Base-by-base conservation (phyloP, 371 early-diverging fungal genomes). In the Catenaria anguillulae region DNA sequence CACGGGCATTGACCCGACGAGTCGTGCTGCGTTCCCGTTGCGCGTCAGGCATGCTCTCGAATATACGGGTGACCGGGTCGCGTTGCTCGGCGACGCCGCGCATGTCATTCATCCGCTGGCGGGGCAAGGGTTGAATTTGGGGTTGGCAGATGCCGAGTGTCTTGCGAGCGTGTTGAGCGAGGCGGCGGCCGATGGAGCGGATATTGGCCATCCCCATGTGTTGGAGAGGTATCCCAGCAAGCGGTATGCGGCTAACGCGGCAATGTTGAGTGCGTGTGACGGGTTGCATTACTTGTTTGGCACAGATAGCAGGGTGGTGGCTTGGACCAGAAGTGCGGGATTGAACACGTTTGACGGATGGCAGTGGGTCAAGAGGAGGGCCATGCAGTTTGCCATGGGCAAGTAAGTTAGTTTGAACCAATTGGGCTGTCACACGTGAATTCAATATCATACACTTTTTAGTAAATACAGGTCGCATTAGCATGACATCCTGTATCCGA, bases 91-190 rank as follows among this genome's bases (percentile, higher is more conserved):
- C 0, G 97, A 97, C 71, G 95, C 97, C 13, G 97, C 97, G n/a
- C 97, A 97, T 67, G 79, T 89, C 0, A 83, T 92, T 42, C 97
- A 97, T 66, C 97, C 97, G 24, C 76, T 97, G 63, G 97, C 96
- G 8, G 97, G 97, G 0, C 97, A 93, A 73, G 97, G 97, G 15
- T 71, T 97, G 46, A 96, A 96, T 70, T 81, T 93, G 66, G 97
- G 97, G 1, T 65, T 97, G 4, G 77, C 83, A 5, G 97, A 97
- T 70, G 89, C 88, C 0, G 78, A 83, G 62, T 72, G 81, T 48
- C 75, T 97, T 35, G 72, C 81, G 0, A 66, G 74, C 33, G 71
- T 80, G 10, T 64, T 95, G 33, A 77, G 77, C 50, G 72, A 73
- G 26, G 90, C 88, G 2, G 70, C 81, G 15, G 62, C 61, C 1